These are phyloP conservation scores for Podaxis sp. DNA, from an alignment of 768 basidiomycete species.

Conservation along the genomic window DNA sequence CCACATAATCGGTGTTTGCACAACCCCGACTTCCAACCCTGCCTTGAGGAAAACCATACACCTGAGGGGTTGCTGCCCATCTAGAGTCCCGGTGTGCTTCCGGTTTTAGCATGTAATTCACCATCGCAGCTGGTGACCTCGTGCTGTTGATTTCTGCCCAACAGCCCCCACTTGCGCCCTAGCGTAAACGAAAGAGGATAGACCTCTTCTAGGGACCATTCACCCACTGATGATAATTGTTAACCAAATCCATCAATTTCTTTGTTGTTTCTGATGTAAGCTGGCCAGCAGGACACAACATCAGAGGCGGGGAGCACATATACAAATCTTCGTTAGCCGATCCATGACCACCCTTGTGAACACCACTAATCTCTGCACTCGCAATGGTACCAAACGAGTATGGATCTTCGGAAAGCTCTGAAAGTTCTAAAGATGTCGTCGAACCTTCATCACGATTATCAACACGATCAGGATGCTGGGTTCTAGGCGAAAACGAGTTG, in stretches of 20 bases:
- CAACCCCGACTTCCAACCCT: constrained; percentile 19
- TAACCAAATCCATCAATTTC: constrained; percentile 71
- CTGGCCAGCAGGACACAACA: no score
- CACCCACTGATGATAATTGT: constrained; percentile 53
- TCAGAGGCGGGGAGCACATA: constrained; percentile 20
- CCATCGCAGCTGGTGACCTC: no score
- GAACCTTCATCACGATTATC: no score
- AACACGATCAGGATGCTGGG: no score
- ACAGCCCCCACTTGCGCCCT: constrained; percentile 42
- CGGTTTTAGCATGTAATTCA: constrained; percentile 11
- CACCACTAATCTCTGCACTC: constrained; percentile 69
- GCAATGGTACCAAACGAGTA: constrained; percentile 21
- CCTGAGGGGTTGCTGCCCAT: constrained; percentile 14
- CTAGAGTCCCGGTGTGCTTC: constrained; percentile 15
- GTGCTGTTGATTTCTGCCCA: constrained; percentile 12
- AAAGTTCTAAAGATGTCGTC: no score
- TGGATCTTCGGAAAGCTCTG: no score
- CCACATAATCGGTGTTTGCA: constrained; percentile 18
- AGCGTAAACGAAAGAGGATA: constrained; percentile 77
- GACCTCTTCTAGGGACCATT: constrained; percentile 67
- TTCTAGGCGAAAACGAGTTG: no score
- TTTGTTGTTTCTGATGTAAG: constrained; percentile 70
- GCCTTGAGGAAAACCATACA: constrained; percentile 16
- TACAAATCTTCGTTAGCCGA: constrained; percentile 79
- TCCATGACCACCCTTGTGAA: constrained; percentile 71